A percentile compares a stretch with the other conserved stretches of the same genome.
phyloP scores from a whole-genome alignment of 176 grass and related monocot species.

The Oryza glaberrima region DNA sequence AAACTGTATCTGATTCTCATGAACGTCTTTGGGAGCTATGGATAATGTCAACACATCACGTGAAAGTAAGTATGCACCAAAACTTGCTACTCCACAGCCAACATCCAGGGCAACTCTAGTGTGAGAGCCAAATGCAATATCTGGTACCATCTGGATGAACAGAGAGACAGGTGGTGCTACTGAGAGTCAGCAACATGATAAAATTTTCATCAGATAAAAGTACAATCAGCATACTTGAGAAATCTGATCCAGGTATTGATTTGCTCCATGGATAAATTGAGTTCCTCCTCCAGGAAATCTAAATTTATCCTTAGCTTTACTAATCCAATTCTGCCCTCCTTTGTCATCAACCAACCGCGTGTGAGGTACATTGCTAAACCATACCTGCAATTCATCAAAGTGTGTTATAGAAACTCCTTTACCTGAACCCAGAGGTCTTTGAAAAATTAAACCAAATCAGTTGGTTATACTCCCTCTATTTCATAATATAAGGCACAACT shows the following conservation, averaged over 20 bases:
- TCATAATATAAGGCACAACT: too few relatives aligned
- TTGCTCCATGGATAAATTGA: conserved; percentile 90
- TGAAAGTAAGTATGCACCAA: conserved; percentile 94
- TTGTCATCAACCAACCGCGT: conserved; percentile 94
- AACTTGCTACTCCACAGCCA: conserved; percentile 94
- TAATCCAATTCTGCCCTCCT: conserved; percentile 99
- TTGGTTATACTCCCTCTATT: not conserved
- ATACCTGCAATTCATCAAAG: conserved; percentile 62
- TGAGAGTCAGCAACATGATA: conserved; percentile 14
- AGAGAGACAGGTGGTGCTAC: conserved; percentile 29
- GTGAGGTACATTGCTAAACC: conserved; percentile 97
- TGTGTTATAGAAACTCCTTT: conserved; percentile 12
- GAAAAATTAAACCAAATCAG: not conserved
- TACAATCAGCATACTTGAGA: conserved; percentile 55
- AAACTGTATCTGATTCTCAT: conserved; percentile 99
- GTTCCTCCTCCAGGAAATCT: conserved; percentile 93
- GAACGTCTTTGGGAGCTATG: conserved; percentile 94
- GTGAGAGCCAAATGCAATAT: conserved; percentile 82
- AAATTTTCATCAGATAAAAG: conserved; percentile 3
- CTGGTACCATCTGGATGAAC: conserved; percentile 82
- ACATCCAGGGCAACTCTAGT: conserved; percentile 90
- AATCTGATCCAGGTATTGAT: conserved; percentile 89
- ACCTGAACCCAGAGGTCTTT: not conserved
- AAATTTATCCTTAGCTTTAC: conserved; percentile 83
- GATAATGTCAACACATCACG: conserved; percentile 88